Evolutionary conservation across 2,329 filamentous ascomycete genomes (phyloP), one percentile per base, ranked within the genome.

Genomic region (Cytospora mali): DNA sequence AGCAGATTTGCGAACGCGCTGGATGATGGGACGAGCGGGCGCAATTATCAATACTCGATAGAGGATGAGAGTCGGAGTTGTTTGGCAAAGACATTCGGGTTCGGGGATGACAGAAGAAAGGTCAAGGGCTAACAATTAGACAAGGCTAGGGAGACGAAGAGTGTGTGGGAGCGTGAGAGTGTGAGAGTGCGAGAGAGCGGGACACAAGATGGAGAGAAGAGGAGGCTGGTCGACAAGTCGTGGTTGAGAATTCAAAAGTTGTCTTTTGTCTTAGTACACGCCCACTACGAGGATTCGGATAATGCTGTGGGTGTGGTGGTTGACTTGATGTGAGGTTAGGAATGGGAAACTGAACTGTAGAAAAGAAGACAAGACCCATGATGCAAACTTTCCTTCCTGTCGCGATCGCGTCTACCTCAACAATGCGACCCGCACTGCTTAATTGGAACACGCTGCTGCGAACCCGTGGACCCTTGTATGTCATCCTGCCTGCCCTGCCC

Each of bases 81-180:
- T 21, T 60, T 48, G 50, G 54, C 53, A 60, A 48, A 60, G 57
- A 60, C 57, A 60, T 60, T 42, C 57, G 57, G 46, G 50, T 52
- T 29, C 25, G 27, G 33, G 49, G 39, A n/a, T n/a, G n/a, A n/a
- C n/a, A n/a, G 18, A 27, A 11, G 21, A 21, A 27, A 58, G 46
- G 27, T n/a, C 5, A 14, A 21, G 51, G 16, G n/a, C 25, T 23
- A 13, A 46, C n/a, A 13, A 46, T 46, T 46, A 46, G 42, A 46
- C 42, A 46, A 46, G 42, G 42, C 42, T 46, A 46, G 42, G 42
- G 42, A 46, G 42, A 23, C n/a, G n/a, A n/a, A n/a, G n/a, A n/a
- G n/a, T n/a, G n/a, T n/a, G n/a, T n/a, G n/a, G n/a, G n/a, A n/a
- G n/a, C n/a, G n/a, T n/a, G n/a, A n/a, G n/a, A n/a, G n/a, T n/a